Base-by-base conservation (phyloP, 805 yeast genomes). In the Ogataea polymorpha region DNA sequence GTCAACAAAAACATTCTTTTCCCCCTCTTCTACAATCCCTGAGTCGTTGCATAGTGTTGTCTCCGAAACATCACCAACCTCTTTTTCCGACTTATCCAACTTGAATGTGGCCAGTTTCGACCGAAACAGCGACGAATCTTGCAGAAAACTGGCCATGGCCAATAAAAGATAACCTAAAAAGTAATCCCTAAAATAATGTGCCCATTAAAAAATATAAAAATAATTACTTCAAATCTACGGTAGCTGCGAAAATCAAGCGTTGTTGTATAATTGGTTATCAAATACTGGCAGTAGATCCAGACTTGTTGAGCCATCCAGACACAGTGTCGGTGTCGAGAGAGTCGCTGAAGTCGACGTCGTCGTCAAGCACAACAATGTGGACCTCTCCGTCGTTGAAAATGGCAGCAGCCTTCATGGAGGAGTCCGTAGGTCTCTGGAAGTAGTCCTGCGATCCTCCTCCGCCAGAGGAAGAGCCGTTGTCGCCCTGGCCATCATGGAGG, bases 381-480 rank as follows among this genome's bases (percentile, higher is more conserved):
- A 88, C 72, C 28, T 66, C 48, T 47, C 73, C 69, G 45, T 75
- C 71, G 50, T 75, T 70, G 68, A 93, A 91, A 59, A 93, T 70
- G 45, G 77, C 96, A 52, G 96, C 98, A 58, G 93, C 96, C 74
- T 86, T 88, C 72, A 88, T 69, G 32, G 95, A 70, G 15, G 79
- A 73, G 46, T 70, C 58, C 32, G 84, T 75, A 56, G 99, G 99
- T 77, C 99, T 88, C 16, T 64, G 56, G 65, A 93, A 86, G 76
- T 83, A 91, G 70, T 91, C 93, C 50, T 80, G 72, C 46, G 96
- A 95, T 62, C 91, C 95, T 56, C 96, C 97, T 64, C 87, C 88
- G 40, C 71, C 69, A 33, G 50, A 44, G 25, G 66, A 44, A 40
- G 72, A 49, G 44, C 79, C 78, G 50, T 71, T 61, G 51, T 68